Evolutionary conservation across 108 stramenopile species (phyloP).

Genomic region (Cyclotella choctawhatcheeana): DNA sequence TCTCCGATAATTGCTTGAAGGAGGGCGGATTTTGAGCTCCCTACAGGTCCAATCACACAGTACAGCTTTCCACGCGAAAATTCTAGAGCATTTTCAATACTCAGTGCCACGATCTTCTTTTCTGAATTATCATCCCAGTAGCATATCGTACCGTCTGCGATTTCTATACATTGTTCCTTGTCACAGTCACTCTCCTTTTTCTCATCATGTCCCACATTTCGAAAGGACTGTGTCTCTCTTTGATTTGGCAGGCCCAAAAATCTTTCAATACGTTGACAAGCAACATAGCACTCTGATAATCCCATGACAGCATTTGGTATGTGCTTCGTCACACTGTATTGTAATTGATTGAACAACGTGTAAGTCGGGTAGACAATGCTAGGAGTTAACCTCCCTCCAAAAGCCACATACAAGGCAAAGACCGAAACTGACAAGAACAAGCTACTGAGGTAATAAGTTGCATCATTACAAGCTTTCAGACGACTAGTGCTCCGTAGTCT

Average conservation of each 20-base stretch:
- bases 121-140: conserved; percentile 41
- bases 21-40: conserved; percentile 55
- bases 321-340: conserved; percentile 11
- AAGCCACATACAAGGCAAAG: conserved; percentile 44
- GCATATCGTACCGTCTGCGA: conserved; percentile 30
- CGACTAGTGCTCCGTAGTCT: conserved; percentile 68
- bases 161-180: background rate
- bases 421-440: conserved; percentile 55
- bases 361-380: conserved; percentile 56
- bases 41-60: conserved; percentile 29
- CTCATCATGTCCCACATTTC: background rate
- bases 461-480: conserved; percentile 82
- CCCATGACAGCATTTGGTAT: conserved; percentile 37
- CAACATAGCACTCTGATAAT: conserved; percentile 69
- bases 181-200: background rate
- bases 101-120: conserved; percentile 1
- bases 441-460: conserved; percentile 61
- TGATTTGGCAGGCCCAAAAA: conserved; percentile 73
- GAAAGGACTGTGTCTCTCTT: background rate
- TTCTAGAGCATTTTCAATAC: conserved; percentile 6
- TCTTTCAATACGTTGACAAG: conserved; percentile 70
- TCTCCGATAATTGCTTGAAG: conserved; percentile 73
- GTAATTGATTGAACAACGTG: conserved; percentile 59
- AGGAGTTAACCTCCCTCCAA: conserved; percentile 55
- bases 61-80: conserved; percentile 4